Conservation (phyloP, 139 green algal species). For the Picochlorum costavermella region DNA sequence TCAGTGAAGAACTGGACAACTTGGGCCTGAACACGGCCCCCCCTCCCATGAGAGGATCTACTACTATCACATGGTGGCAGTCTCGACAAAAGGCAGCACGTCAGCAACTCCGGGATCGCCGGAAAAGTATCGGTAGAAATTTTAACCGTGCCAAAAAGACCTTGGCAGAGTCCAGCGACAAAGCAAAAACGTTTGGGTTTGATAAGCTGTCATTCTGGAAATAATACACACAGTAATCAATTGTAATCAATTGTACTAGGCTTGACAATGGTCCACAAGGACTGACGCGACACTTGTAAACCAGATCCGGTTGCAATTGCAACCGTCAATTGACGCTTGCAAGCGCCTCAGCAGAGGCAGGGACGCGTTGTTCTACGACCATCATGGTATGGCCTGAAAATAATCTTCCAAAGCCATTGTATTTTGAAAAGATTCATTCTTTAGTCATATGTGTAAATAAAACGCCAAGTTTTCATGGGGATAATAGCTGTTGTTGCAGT, state of each 20-base stretch:
- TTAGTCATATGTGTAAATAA: too few relatives aligned
- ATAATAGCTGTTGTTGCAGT: background rate
- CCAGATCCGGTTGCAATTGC: too few relatives aligned
- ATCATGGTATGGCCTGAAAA: too few relatives aligned
- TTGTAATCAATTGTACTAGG: too few relatives aligned
- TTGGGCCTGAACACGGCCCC: slow-evolving; percentile 19
- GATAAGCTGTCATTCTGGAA: background rate
- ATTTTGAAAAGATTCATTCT: too few relatives aligned
- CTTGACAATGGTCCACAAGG: too few relatives aligned
- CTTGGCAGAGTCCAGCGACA: background rate
- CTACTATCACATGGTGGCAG: slow-evolving; percentile 77
- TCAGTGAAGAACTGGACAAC: slow-evolving; percentile 38
- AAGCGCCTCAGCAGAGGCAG: too few relatives aligned
- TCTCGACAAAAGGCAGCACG: slow-evolving; percentile 33
- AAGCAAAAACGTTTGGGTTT: background rate
- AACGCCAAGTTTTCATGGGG: too few relatives aligned
- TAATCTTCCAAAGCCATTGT: too few relatives aligned
- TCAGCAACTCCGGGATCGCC: background rate
- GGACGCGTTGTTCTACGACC: too few relatives aligned
- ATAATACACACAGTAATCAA: background rate
- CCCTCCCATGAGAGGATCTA: slow-evolving; percentile 28
- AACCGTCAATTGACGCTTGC: too few relatives aligned
- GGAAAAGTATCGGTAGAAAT: background rate
- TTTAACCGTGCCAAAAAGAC: background rate
- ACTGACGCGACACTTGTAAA: too few relatives aligned